Conservation (phyloP, 1,284 basidiomycete genomes). For the Waitea zeae region DNA sequence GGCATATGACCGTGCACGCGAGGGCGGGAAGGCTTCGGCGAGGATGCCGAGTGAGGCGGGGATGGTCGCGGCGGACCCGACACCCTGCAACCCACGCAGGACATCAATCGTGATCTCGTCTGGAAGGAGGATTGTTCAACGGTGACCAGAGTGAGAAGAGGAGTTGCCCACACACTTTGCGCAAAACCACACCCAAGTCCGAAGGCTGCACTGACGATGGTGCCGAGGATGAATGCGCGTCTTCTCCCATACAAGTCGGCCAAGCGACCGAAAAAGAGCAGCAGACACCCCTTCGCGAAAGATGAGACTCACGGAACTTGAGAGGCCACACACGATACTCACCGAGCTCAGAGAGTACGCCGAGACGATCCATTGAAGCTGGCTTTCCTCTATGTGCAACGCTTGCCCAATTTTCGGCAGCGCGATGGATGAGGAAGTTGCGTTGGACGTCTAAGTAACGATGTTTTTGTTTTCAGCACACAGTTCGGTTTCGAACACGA, state of each 20-base stretch:
- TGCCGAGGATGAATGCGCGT: conserved; percentile 28
- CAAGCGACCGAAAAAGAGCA: conserved; percentile 36
- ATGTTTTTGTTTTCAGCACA: no score
- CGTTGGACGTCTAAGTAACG: conserved; percentile 15
- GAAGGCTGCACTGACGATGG: conserved; percentile 17
- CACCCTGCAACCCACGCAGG: conserved; percentile 53
- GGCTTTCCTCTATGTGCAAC: conserved; percentile 22
- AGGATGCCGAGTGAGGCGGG: conserved; percentile 68
- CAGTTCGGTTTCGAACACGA: no score
- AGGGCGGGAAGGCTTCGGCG: conserved; percentile 56
- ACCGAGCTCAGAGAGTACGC: conserved; percentile 32
- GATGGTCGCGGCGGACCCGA: conserved; percentile 50
- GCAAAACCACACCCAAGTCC: conserved; percentile 24
- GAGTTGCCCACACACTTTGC: conserved; percentile 18
- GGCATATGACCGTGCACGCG: conserved; percentile 45
- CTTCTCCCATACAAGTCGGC: conserved; percentile 46
- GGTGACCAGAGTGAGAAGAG: neutral
- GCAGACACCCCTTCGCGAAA: conserved; percentile 33
- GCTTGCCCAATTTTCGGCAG: conserved; percentile 34
- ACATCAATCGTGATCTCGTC: conserved; percentile 39
- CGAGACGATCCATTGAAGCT: conserved; percentile 43
- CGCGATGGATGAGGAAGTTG: conserved; percentile 22
- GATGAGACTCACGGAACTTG: neutral
- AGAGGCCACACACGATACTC: conserved; percentile 4
- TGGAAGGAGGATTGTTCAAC: conserved; percentile 8